Percentiles rank a stretch among this genome's conserved stretches.
phyloP scores from a whole-genome alignment of 306 rosid genomes.

The Ziziphus jujuba region DNA sequence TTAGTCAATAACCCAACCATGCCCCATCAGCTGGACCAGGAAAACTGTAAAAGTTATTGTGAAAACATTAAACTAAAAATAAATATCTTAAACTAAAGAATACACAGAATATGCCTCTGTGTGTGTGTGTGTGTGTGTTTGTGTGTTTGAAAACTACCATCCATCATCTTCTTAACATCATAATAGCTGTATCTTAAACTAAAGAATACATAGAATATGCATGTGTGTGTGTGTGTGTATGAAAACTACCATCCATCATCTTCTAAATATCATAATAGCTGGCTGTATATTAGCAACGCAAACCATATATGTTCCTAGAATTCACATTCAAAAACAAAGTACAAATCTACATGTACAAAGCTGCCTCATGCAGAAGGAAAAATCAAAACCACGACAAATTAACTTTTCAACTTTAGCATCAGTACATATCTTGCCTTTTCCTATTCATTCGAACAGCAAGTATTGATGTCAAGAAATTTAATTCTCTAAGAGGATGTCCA shows the following conservation, averaged over 20 bases:
- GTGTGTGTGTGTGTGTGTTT: too few species aligned
- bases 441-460: constrained; percentile 87
- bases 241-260: background rate
- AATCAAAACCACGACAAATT: background rate
- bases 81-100: background rate
- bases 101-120: background rate
- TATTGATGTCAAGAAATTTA: constrained; percentile 89
- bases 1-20: background rate
- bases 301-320: background rate
- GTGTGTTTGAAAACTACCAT: too few species aligned
- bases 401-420: background rate
- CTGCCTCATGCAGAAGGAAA: background rate
- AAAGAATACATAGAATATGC: background rate
- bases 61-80: background rate
- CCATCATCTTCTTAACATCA: background rate
- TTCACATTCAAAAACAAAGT: background rate
- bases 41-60: background rate
- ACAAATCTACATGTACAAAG: background rate
- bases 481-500: constrained; percentile 70
- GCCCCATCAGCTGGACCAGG: background rate
- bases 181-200: background rate
- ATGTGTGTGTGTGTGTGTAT: too few species aligned
- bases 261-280: background rate
- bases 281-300: too few species aligned
- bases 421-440: constrained; percentile 48